A percentile compares a stretch with the other conserved stretches of the same genome.
Evolutionary conservation across 805 yeast species (phyloP).

Genomic region (Zygotorulaspora sp.): DNA sequence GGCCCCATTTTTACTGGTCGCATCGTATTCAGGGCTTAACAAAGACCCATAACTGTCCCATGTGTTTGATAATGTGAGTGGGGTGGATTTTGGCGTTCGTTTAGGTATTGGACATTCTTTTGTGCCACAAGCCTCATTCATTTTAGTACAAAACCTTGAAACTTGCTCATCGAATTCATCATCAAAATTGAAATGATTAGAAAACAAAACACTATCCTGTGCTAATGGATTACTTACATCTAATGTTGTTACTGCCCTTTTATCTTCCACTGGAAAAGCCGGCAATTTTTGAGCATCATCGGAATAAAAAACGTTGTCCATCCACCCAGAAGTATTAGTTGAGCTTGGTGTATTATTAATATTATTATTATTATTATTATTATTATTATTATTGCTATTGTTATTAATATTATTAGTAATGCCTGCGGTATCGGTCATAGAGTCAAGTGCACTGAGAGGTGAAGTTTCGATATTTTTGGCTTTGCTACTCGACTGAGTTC

Average conservation of each 20-base stretch:
- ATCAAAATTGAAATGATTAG: slow-evolving; percentile 36
- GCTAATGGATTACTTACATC: slow-evolving; percentile 13
- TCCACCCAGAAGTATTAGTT: slow-evolving; percentile 20
- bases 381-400: slow-evolving; percentile 1
- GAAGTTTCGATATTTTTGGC: slow-evolving; percentile 1
- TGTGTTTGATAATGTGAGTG: slow-evolving; percentile 7
- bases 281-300: slow-evolving; percentile 20
- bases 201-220: slow-evolving; percentile 15
- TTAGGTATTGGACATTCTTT: slow-evolving; percentile 61
- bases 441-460: slow-evolving; percentile 2
- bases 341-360: slow-evolving; percentile 11
- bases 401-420: slow-evolving; percentile 1
- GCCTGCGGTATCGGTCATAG: slow-evolving; percentile 1
- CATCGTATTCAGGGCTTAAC: slow-evolving; percentile 1
- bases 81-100: slow-evolving; percentile 7
- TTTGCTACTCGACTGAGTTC: slow-evolving; percentile 7
- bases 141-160: slow-evolving; percentile 67
- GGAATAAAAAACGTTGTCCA: slow-evolving; percentile 19
- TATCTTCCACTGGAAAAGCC: slow-evolving; percentile 10
- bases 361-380: slow-evolving; percentile 1
- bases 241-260: background rate
- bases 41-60: slow-evolving; percentile 11
- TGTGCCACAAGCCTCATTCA: slow-evolving; percentile 81
- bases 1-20: slow-evolving; percentile 1
- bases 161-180: slow-evolving; percentile 63